phyloP scores from a whole-genome alignment of 371 early-diverging fungal species.

The Saksenaea vasiformis region DNA sequence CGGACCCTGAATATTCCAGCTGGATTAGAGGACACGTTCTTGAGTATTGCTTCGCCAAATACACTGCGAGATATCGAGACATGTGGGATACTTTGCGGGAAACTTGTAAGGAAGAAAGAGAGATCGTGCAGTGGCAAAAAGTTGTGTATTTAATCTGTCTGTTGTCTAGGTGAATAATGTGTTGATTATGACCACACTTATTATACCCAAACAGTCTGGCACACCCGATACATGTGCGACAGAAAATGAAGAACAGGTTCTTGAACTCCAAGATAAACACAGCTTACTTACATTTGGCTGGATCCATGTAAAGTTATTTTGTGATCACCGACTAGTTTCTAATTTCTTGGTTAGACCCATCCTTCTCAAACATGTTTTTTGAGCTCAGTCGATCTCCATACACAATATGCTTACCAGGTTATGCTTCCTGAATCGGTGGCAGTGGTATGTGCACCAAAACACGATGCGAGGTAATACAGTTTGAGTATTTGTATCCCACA shows the following conservation, averaged over 20 bases:
- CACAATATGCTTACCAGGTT: constrained; percentile 90
- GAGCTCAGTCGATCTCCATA: constrained; percentile 91
- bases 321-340: neutral
- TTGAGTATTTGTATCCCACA: neutral
- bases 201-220: constrained; percentile 88
- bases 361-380: constrained; percentile 94
- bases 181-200: constrained; percentile 73
- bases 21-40: constrained; percentile 63
- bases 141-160: neutral
- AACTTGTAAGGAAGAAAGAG: constrained; percentile 45
- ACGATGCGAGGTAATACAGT: constrained; percentile 61
- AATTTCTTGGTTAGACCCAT: constrained; percentile 66
- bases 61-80: constrained; percentile 86
- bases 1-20: constrained; percentile 70
- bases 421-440: constrained; percentile 95
- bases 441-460: constrained; percentile 84
- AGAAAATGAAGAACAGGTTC: constrained; percentile 85
- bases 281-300: constrained; percentile 90
- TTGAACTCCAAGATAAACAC: constrained; percentile 71
- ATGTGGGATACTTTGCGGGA: constrained; percentile 88
- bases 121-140: neutral
- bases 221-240: constrained; percentile 89
- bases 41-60: constrained; percentile 75
- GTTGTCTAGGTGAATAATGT: constrained; percentile 60
- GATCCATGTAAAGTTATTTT: constrained; percentile 73